phyloP scores from a whole-genome alignment of 192 early-diverging fungal genomes.

The Coemansia sp. region DNA sequence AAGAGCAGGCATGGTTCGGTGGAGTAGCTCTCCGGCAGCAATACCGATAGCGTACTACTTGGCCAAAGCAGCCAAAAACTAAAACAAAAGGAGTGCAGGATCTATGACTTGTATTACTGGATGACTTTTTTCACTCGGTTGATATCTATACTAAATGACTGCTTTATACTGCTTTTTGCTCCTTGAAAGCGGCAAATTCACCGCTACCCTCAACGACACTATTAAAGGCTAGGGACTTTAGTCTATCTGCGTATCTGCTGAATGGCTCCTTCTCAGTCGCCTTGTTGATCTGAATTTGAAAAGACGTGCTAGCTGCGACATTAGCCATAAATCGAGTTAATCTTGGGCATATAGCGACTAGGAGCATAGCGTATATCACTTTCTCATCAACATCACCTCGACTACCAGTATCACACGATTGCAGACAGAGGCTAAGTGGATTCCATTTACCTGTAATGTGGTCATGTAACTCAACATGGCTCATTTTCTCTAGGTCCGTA shows the following conservation, averaged over 20 bases:
- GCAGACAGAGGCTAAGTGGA: not conserved
- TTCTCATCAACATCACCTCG: not conserved
- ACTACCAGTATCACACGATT: not conserved
- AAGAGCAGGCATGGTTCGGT: constrained; percentile 34
- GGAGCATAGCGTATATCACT: not conserved
- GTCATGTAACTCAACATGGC: not conserved
- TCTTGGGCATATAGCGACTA: not conserved
- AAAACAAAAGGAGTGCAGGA: not conserved
- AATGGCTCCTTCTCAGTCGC: not conserved
- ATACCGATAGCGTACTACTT: constrained; percentile 32
- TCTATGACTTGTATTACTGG: not conserved
- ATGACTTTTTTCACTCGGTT: not conserved
- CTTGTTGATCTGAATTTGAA: not conserved
- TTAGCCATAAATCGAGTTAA: not conserved
- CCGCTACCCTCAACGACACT: not conserved
- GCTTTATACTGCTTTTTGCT: not conserved
- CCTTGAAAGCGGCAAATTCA: not conserved
- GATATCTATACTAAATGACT: not conserved
- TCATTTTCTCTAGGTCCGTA: not conserved
- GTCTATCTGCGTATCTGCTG: not conserved
- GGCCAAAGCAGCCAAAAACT: constrained; percentile 24
- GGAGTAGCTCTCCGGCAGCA: constrained; percentile 25
- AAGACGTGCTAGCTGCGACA: not conserved
- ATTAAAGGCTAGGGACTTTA: not conserved
- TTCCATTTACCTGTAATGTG: not conserved